Evolutionary conservation across 106 monocot genomes (phyloP), one percentile per base, ranked within the genome.

Genomic region (Acorus calamus): DNA sequence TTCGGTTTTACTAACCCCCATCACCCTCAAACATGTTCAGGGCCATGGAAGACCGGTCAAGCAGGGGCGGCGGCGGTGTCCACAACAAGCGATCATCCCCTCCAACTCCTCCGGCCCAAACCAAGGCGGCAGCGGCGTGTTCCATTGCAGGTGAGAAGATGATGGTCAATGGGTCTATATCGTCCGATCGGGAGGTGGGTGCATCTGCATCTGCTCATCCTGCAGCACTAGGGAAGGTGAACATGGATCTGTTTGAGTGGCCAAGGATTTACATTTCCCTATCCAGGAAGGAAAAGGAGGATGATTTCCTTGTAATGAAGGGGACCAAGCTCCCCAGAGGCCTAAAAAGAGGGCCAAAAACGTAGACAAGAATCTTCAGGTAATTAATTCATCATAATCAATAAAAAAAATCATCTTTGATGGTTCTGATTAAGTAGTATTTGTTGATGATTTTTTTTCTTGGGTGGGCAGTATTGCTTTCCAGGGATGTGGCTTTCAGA

Each of bases 401-500:
- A 0, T 46, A 47, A 53, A 28, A 7, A n/a, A 28, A 52, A 44
- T 9, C 9, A 8, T 3, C 14, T 6, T 57, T 57, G 7, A 8
- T 13, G 6, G 11, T 7, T n/a, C 58, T 28, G 8, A 14, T 2
- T 4, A 2, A 4, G 4, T 3, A 6, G 3, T 59, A 4, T 14
- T 11, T 59, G 7, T 45, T 70, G n/a, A 56, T 56, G 11, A 7
- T 10, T 46, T 47, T 44, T n/a, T 5, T 5, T 56, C 5, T 47
- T 12, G 11, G n/a, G 62, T n/a, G 55, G 9, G 65, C 80, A 91
- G 90, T 91, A 81, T 62, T 71, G 74, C 53, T 91, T 83, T 57
- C 90, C 90, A 8, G 90, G 90, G 75, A 78, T 83, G 80, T 91
- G 86, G 86, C 76, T 91, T 2, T 91, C 90, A 3, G 90, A 91